These are phyloP conservation scores for Serendipita sp. DNA, from an alignment of 1,284 basidiomycete species.

Conservation along the genomic window DNA sequence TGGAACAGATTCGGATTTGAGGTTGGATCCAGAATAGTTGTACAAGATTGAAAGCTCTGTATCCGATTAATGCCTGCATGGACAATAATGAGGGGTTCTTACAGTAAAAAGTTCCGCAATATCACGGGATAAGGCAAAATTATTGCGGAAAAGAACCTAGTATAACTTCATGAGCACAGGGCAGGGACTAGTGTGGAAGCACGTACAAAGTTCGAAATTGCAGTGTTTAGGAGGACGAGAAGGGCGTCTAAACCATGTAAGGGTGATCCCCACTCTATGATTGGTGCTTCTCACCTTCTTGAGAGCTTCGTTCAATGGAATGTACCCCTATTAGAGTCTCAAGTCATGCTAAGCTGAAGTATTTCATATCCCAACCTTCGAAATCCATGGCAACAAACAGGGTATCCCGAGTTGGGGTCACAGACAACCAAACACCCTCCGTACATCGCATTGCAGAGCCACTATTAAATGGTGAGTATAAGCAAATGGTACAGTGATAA, in stretches of 20 bases:
- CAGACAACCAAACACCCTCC: constrained; percentile 15
- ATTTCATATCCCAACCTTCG: constrained; percentile 29
- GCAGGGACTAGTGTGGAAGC: not conserved
- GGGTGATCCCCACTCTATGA: not conserved
- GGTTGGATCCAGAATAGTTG: constrained; percentile 40
- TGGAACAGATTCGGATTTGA: constrained; percentile 44
- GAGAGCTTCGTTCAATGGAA: constrained; percentile 45
- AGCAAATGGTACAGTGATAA: not conserved
- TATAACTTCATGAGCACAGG: not conserved
- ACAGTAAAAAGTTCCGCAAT: constrained; percentile 38
- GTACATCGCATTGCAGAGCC: constrained; percentile 10
- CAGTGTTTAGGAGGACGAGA: constrained; percentile 48
- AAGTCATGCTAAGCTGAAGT: not conserved
- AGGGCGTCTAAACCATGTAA: constrained; percentile 29
- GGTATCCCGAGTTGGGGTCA: constrained; percentile 38
- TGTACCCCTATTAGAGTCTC: constrained; percentile 35
- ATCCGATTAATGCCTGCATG: no score
- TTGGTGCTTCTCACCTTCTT: constrained; percentile 26
- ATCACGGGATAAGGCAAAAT: constrained; percentile 44
- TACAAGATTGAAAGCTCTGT: constrained; percentile 49
- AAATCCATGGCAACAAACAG: constrained; percentile 49
- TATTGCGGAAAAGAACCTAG: constrained; percentile 49
- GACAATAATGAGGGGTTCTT: not conserved
- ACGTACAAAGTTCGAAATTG: constrained; percentile 44
- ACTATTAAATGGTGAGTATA: not conserved